Percentiles rank a stretch among this genome's conserved stretches.
These are phyloP conservation scores for Starmerella tilneyi DNA, from an alignment of 805 yeast genomes.

Conservation along the genomic window DNA sequence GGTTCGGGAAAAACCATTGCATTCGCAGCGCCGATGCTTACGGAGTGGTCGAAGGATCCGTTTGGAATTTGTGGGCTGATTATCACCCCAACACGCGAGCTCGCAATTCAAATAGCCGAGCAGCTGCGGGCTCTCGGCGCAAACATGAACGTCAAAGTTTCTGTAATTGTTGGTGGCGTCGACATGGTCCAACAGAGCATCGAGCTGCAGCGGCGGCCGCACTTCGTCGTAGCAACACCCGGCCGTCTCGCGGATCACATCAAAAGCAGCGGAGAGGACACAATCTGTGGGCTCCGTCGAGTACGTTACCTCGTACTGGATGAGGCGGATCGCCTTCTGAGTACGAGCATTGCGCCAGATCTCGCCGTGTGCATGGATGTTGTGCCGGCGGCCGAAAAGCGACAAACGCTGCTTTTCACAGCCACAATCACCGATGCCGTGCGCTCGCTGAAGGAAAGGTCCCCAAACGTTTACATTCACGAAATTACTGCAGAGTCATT, in stretches of 20 bases:
- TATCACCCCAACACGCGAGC: constrained; percentile 79
- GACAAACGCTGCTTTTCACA: constrained; percentile 87
- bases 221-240: constrained; percentile 92
- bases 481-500: constrained; percentile 68
- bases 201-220: constrained; percentile 73
- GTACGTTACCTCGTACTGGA: constrained; percentile 78
- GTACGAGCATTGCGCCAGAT: constrained; percentile 74
- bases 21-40: constrained; percentile 93
- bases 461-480: constrained; percentile 53
- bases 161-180: constrained; percentile 88
- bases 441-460: constrained; percentile 54
- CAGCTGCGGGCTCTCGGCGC: constrained; percentile 92
- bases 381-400: constrained; percentile 56
- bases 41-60: constrained; percentile 93
- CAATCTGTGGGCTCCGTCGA: constrained; percentile 64
- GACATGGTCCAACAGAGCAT: constrained; percentile 84
- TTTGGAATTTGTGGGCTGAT: constrained; percentile 82
- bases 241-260: constrained; percentile 93
- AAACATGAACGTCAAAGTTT: constrained; percentile 69
- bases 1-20: constrained; percentile 98
- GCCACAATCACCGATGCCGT: constrained; percentile 95
- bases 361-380: constrained; percentile 59
- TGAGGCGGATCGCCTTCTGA: constrained; percentile 88
- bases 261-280: constrained; percentile 77
- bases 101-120: constrained; percentile 94